Evolutionary conservation across 306 rosid species (phyloP), one percentile per base, ranked within the genome.

Genomic region (Acacia acuminata): DNA sequence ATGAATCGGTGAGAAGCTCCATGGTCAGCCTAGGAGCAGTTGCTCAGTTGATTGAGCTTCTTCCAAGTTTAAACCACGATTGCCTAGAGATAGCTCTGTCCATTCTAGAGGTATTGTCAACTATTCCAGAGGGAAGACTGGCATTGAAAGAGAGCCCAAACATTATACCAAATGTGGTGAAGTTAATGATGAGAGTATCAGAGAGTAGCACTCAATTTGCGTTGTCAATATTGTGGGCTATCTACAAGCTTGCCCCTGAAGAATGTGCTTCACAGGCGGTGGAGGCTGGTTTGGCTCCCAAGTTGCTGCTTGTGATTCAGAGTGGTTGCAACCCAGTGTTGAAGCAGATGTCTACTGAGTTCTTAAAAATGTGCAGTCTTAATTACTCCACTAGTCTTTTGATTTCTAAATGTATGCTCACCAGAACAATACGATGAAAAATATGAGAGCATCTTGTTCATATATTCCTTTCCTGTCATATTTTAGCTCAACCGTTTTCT

Each of bases 381-480:
- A 92, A 94, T 89, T 94, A 90, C 86, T 86, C 91, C 10, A 60
- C 93, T 36, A 86, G 92, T 19, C 75, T 83, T 66, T 94, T 94
- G 83, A 90, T 93, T 81, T 93, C 97, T 5, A 90, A 93, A 73
- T 93, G 96, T 81, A 93, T 90, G 92, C 97, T 93, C 76, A 90
- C 96, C 40, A 88, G 90, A 53, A 91, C 96, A 45, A 89, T 93
- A 84, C 97, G 87, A 85, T 93, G 90, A 90, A 79, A 72, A 27
- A 6, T 30, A 22, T 30, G 40, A 64, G 70, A 15, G 42, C 20
- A 64, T 4, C 76, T 87, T 88, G 88, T 82, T 85, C 80, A 81
- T 83, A 83, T 51, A 38, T 53, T 12, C 78, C 83, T 32, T 38
- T 68, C 45, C 63, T 5, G n/a, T 64, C 38, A 64, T 6, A 64